A percentile compares a stretch with the other conserved stretches of the same genome.
Evolutionary conservation across 202 grass and related monocot genomes (phyloP).

Genomic region (Brachypodium distachyon): DNA sequence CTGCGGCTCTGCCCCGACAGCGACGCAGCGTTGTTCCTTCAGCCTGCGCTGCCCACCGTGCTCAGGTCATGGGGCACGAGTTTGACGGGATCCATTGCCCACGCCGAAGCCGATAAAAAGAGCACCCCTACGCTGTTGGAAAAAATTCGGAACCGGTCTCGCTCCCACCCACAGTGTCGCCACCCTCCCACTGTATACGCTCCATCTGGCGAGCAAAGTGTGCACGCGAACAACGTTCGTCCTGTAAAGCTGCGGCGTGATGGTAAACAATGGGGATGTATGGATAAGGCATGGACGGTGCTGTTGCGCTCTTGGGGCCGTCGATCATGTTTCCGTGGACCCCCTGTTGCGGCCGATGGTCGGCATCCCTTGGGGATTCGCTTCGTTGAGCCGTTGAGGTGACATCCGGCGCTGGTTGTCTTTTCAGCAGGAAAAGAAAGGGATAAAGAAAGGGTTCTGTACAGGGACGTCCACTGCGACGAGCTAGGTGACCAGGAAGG

Average conservation of each 20-base stretch:
- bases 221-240: conserved; percentile 2
- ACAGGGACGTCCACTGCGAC: neutral
- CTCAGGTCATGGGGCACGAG: conserved; percentile 1
- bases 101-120: neutral
- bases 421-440: neutral
- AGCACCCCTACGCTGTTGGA: neutral
- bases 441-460: neutral
- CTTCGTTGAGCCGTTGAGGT: neutral
- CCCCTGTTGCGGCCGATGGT: neutral
- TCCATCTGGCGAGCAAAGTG: neutral
- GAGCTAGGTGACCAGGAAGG: neutral
- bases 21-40: neutral
- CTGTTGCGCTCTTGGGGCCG: neutral
- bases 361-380: neutral
- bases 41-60: too few species aligned
- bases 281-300: neutral
- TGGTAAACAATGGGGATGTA: neutral
- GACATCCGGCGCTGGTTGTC: neutral
- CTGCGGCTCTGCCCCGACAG: neutral
- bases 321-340: neutral
- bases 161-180: neutral
- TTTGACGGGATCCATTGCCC: neutral
- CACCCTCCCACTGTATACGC: neutral
- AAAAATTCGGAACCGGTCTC: neutral
- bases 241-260: neutral